Conservation (phyloP, 129 eudicot genomes). For the Silybum marianum region DNA sequence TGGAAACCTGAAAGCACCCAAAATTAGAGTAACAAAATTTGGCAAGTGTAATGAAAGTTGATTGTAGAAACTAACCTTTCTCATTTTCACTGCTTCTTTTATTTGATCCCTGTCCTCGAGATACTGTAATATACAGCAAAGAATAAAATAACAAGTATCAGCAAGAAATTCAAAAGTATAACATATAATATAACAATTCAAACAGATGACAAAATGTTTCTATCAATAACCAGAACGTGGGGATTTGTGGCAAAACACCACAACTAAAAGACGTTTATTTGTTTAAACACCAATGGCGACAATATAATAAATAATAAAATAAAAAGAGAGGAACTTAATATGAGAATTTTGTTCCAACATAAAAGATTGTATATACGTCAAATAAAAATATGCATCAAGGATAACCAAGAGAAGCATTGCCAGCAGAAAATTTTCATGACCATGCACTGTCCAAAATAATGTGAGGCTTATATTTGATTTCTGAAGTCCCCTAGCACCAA, state of each 20-base stretch:
- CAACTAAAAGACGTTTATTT: not conserved
- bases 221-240: not conserved
- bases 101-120: constrained; percentile 66
- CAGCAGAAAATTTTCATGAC: not conserved
- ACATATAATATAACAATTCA: constrained; percentile 10
- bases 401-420: not conserved
- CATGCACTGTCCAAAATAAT: not conserved
- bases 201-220: not conserved
- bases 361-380: not conserved
- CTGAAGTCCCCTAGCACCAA: not conserved
- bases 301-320: not conserved
- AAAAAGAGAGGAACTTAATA: not conserved
- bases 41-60: not conserved
- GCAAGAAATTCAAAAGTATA: not conserved
- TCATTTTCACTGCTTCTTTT: constrained; percentile 75
- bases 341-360: not conserved
- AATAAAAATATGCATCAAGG: not conserved
- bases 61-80: constrained; percentile 47
- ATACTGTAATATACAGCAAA: constrained; percentile 47
- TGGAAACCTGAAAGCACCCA: constrained; percentile 47
- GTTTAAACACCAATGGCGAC: not conserved
- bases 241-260: not conserved
- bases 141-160: not conserved
- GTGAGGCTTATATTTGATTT: not conserved
- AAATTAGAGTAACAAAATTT: constrained; percentile 4